Base-by-base conservation (phyloP, 2,329 filamentous ascomycete genomes). In the Xenoacremonium recifei region DNA sequence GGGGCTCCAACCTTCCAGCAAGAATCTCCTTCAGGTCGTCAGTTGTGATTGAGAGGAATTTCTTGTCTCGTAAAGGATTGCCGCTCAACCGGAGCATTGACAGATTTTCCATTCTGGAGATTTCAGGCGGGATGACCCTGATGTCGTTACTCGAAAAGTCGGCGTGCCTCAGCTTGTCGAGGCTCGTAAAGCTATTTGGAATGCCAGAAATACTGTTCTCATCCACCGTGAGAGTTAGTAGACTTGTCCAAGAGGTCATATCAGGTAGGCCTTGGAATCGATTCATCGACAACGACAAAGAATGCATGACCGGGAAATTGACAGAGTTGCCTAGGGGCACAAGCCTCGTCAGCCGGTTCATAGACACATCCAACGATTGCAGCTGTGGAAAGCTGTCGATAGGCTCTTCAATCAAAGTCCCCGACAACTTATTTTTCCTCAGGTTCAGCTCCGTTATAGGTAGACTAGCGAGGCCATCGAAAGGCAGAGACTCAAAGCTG, bases 31-130 rank as follows among this genome's bases (percentile, higher is more conserved):
- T 96, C 48, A 97, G 71, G 40, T 93, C 87, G 12, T 89, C 86
- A 0, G 87, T 90, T 17, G 78, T 77, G 68, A 95, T 87, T 1
- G 80, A 85, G 12, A 91, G 72, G 53, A 93, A 89, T 61, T 90
- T 96, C 61, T 87, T 90, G 61, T 96, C 90, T 12, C 87, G 78
- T 12, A 99, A 70, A 1, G 93, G 93, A 57, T 99, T 99, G n/a
- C 89, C 90, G 32, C 83, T 84, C 21, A 99, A 72, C 4, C 84
- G 82, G 31, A 97, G 77, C 60, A 84, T 84, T 16, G 82, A 76
- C 9, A 99, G 69, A 33, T 69, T 82, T 5, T 89, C 81, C 89
- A 97, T 96, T 19, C 80, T 71, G 5, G 85, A 86, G 44, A 97
- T 80, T 50, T 82, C 83, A 0, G 88, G 77, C 21, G 93, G 87